Conservation (phyloP, 2,329 filamentous ascomycete species). For the Arachnopeziza araneosa region DNA sequence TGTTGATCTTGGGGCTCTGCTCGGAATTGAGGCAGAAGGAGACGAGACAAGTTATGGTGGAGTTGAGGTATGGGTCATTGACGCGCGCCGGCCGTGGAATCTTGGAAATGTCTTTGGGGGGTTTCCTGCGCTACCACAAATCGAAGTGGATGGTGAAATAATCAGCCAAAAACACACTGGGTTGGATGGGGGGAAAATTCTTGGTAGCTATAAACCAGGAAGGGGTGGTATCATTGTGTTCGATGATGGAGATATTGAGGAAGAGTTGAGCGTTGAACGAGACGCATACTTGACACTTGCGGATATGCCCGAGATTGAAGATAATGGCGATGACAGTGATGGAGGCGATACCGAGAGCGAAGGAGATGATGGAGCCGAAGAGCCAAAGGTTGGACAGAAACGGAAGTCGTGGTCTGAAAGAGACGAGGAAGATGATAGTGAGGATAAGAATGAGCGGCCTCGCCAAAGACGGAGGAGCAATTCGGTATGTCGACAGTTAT, state of each 20-base stretch:
- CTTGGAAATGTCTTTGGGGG: constrained; percentile 88
- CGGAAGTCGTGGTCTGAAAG: constrained; percentile 73
- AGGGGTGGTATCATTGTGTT: constrained; percentile 88
- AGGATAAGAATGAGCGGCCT: constrained; percentile 69
- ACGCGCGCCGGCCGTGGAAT: constrained; percentile 91
- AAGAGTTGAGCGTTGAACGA: constrained; percentile 67
- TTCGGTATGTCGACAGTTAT: constrained; percentile 52
- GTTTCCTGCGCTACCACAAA: constrained; percentile 44
- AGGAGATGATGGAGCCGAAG: constrained; percentile 47
- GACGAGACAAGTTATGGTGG: constrained; percentile 65
- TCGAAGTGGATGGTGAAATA: constrained; percentile 37
- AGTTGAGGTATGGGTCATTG: constrained; percentile 94
- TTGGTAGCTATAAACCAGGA: constrained; percentile 66
- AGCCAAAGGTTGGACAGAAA: constrained; percentile 57
- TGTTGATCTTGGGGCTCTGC: constrained; percentile 74
- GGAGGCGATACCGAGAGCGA: constrained; percentile 47
- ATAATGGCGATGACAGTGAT: constrained; percentile 50
- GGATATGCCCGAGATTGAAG: constrained; percentile 80
- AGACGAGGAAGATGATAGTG: constrained; percentile 59
- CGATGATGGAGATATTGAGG: constrained; percentile 92
- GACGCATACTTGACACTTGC: constrained; percentile 81
- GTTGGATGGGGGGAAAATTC: constrained; percentile 67
- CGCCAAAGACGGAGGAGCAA: constrained; percentile 81
- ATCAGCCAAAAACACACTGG: constrained; percentile 51
- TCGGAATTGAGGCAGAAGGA: constrained; percentile 67